A percentile compares a stretch with the other conserved stretches of the same genome.
Conservation (phyloP, 2,329 filamentous ascomycete genomes). For the Fusarium euwallaceae region DNA sequence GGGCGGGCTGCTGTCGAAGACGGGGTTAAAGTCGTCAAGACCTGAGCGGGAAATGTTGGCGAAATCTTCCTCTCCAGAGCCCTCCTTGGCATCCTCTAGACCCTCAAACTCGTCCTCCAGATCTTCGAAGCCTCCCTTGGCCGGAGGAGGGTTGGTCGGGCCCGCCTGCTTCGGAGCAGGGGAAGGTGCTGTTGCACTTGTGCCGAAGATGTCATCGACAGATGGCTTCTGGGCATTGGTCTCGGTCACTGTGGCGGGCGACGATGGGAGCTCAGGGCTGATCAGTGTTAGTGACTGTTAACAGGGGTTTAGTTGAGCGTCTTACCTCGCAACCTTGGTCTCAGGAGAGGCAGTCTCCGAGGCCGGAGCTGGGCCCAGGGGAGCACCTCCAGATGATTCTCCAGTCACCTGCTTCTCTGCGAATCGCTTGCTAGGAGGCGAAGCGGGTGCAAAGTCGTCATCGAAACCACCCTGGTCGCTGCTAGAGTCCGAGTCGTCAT, state of each 20-base stretch:
- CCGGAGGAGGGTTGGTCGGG: slow-evolving; percentile 49
- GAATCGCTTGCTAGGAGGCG: slow-evolving; percentile 55
- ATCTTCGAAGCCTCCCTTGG: slow-evolving; percentile 76
- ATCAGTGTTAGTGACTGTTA: slow-evolving; percentile 18
- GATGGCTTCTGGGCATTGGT: slow-evolving; percentile 49
- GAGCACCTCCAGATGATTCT: slow-evolving; percentile 25
- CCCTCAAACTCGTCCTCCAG: slow-evolving; percentile 86
- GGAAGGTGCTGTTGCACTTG: slow-evolving; percentile 45
- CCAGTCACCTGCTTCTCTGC: slow-evolving; percentile 35
- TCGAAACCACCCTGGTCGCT: slow-evolving; percentile 89
- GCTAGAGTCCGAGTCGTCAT: slow-evolving; percentile 86
- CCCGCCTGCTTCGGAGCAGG: slow-evolving; percentile 48
- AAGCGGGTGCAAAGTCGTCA: slow-evolving; percentile 86
- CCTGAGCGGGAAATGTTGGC: slow-evolving; percentile 78
- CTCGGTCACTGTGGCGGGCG: slow-evolving; percentile 49
- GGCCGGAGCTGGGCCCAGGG: slow-evolving; percentile 35
- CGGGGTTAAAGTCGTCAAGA: slow-evolving; percentile 83
- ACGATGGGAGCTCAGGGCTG: slow-evolving; percentile 50
- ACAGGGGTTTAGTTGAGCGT: neutral
- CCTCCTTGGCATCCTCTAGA: slow-evolving; percentile 86
- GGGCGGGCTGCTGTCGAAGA: slow-evolving; percentile 79
- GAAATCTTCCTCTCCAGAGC: slow-evolving; percentile 83
- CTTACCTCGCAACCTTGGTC: slow-evolving; percentile 45
- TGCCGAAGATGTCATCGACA: slow-evolving; percentile 60
- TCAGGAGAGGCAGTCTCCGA: slow-evolving; percentile 43